phyloP scores from a whole-genome alignment of 75 land plant species.

The Ceratopteris richardii region DNA sequence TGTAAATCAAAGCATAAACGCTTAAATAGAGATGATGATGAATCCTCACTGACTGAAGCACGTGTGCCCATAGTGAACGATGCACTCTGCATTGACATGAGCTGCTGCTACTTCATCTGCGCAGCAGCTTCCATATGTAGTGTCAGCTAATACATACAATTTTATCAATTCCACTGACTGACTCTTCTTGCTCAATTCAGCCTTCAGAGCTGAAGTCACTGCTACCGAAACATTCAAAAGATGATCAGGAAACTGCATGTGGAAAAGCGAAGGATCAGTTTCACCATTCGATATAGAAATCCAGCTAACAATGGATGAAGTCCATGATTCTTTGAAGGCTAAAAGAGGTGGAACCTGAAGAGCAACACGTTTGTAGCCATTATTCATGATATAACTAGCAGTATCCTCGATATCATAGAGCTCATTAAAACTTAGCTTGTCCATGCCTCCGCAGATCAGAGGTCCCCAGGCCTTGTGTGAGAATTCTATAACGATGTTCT shows the following conservation, averaged over 20 bases:
- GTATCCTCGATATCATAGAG: conserved; percentile 23
- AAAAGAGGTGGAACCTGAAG: conserved; percentile 7
- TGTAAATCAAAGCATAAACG: too few relatives aligned
- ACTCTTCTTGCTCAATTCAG: conserved; percentile 26
- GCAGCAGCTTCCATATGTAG: conserved; percentile 90
- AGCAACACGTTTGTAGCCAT: conserved; percentile 19
- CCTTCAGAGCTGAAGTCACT: conserved; percentile 43
- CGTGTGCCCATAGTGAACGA: conserved; percentile 89
- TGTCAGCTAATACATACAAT: conserved; percentile 88
- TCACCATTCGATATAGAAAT: background rate
- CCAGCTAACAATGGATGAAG: background rate
- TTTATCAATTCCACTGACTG: conserved; percentile 15
- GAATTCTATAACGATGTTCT: too few relatives aligned
- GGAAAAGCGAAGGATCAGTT: background rate
- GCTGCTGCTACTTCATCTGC: conserved; percentile 96
- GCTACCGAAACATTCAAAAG: conserved; percentile 47
- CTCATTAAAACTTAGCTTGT: conserved; percentile 3
- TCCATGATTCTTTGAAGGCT: too few relatives aligned
- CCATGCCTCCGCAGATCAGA: too few relatives aligned
- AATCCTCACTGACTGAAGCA: conserved; percentile 92
- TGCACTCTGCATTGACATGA: conserved; percentile 77
- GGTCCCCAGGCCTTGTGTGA: too few relatives aligned
- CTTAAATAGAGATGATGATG: too few relatives aligned
- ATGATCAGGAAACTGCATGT: conserved; percentile 79
- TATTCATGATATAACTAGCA: conserved; percentile 17